Conservation (phyloP, 2,329 filamentous ascomycete genomes). For the Colletotrichum tofieldiae region DNA sequence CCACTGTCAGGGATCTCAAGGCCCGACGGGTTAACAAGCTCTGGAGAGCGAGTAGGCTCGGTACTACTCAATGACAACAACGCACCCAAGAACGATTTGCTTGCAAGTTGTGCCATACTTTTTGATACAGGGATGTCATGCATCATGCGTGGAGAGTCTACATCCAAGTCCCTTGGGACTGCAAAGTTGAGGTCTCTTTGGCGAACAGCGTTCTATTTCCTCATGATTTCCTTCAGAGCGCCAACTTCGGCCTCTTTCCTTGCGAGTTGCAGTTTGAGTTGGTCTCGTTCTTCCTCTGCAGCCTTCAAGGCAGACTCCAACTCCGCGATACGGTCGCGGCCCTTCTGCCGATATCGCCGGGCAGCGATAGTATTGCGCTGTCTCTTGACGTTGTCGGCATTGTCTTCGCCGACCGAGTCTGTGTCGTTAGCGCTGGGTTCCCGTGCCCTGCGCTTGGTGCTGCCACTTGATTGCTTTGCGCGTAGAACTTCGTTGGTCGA, state of each 20-base stretch:
- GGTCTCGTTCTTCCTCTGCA: conserved; percentile 70
- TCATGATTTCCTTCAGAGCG: conserved; percentile 58
- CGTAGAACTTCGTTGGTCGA: background rate
- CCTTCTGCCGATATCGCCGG: conserved; percentile 75
- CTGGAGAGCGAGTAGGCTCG: too few species aligned
- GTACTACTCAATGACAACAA: too few species aligned
- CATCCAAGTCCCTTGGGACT: background rate
- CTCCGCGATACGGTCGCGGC: conserved; percentile 71
- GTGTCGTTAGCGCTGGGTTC: background rate
- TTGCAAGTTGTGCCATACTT: too few species aligned
- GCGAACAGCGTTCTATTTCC: conserved; percentile 45
- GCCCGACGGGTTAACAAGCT: too few species aligned
- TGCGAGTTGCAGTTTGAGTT: conserved; percentile 69
- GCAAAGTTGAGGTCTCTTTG: background rate
- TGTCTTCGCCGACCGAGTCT: background rate
- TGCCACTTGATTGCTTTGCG: background rate
- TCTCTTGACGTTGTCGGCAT: conserved; percentile 59
- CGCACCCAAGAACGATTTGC: too few species aligned
- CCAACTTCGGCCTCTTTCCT: conserved; percentile 72
- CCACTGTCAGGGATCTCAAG: too few species aligned
- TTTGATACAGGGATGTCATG: too few species aligned
- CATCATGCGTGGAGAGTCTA: too few species aligned
- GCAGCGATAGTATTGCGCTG: conserved; percentile 75
- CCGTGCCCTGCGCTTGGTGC: background rate
- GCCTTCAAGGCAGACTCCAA: conserved; percentile 69